Percentiles rank a stretch among this genome's conserved stretches.
Conservation (phyloP, 176 grass and related monocot species). For the bread wheat (Triticum aestivum) region IWGSC_CS_RefSeq_v2.1 NC_057814.1:119917937-119918436, state of each 20-base stretch:
- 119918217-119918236: not conserved
- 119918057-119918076: not conserved
- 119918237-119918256: conserved; percentile 7
- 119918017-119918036: conserved; percentile 80
- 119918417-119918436: not conserved
- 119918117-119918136: not conserved
- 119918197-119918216: not conserved
- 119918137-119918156: not conserved
- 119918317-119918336: not conserved
- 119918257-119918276: conserved; percentile 14
- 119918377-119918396: not conserved
- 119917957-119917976: conserved; percentile 97
- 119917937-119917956: conserved; percentile 99
- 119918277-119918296: too few relatives aligned
- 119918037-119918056: conserved; percentile 21
- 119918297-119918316: not conserved
- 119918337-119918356: not conserved
- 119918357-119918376: conserved; percentile 7
- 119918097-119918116: conserved; percentile 25
- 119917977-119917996: conserved; percentile 98
- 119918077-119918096: not conserved
- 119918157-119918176: not conserved
- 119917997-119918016: conserved; percentile 99
- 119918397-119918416: conserved; percentile 15
- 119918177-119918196: not conserved